Percentiles rank a stretch among this genome's conserved stretches.
Evolutionary conservation across 2,329 filamentous ascomycete genomes (phyloP).

Genomic region (Hypoxylon sp.): DNA sequence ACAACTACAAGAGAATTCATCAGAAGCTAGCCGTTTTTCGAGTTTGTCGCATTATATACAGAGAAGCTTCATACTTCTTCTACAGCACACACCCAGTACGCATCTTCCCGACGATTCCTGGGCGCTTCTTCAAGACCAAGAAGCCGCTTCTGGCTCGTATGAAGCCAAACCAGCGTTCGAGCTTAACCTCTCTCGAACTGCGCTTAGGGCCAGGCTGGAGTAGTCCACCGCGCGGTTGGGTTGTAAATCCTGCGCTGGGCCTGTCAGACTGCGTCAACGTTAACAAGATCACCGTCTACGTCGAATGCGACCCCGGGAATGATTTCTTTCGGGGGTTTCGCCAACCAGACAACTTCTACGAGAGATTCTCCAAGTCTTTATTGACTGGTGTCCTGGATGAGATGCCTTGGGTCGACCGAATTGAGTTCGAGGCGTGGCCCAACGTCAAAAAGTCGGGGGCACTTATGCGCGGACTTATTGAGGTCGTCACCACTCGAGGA

Average conservation of each 20-base stretch:
- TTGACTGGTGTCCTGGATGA: conserved; percentile 68
- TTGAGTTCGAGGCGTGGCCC: conserved; percentile 78
- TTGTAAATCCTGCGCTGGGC: conserved; percentile 73
- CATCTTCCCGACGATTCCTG: conserved; percentile 74
- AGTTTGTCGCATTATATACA: conserved; percentile 70
- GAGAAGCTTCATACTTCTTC: conserved; percentile 74
- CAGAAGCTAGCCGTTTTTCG: conserved; percentile 71
- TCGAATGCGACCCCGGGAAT: conserved; percentile 79
- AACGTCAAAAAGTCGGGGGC: conserved; percentile 74
- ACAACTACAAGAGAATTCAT: conserved; percentile 72
- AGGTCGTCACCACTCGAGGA: conserved; percentile 61
- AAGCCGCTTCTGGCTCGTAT: conserved; percentile 77
- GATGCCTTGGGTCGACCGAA: conserved; percentile 66
- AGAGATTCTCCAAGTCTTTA: conserved; percentile 71
- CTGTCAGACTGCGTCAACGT: conserved; percentile 72
- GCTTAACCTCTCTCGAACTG: conserved; percentile 74
- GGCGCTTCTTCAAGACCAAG: conserved; percentile 78
- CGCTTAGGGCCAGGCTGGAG: conserved; percentile 80
- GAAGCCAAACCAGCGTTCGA: conserved; percentile 68
- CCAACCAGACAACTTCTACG: conserved; percentile 75
- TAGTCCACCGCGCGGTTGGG: conserved; percentile 77
- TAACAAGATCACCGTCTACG: conserved; percentile 72
- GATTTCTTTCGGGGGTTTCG: conserved; percentile 76
- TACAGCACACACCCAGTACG: conserved; percentile 73
- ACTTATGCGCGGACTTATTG: conserved; percentile 72